A percentile compares a stretch with the other conserved stretches of the same genome.
phyloP scores from a whole-genome alignment of 768 basidiomycete genomes.

The Mycena galericulata region DNA sequence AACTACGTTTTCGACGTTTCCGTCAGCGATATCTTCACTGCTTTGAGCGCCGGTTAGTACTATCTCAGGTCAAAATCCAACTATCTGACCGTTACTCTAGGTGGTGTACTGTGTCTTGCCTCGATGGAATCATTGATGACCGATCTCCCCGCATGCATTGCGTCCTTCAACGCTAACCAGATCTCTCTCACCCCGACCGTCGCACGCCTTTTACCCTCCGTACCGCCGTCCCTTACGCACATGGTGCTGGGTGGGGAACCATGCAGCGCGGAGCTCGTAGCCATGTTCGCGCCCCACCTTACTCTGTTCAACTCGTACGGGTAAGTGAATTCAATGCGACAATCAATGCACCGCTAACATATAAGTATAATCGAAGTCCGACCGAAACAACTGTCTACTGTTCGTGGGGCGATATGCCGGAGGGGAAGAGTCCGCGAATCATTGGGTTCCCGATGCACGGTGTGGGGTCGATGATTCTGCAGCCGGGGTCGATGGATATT shows the following conservation, averaged over 20 bases:
- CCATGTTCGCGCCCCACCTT: conserved; percentile 1
- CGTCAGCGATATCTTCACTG: neutral
- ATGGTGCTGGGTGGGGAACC: conserved; percentile 6
- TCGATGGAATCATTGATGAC: conserved; percentile 2
- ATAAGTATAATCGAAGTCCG: too few species aligned
- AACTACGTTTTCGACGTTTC: conserved; percentile 3
- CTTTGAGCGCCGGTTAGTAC: neutral
- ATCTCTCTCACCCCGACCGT: conserved; percentile 1
- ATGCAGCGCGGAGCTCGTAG: conserved; percentile 2
- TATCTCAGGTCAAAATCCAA: too few species aligned
- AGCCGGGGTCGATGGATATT: neutral
- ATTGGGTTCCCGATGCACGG: conserved; percentile 1
- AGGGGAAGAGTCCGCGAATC: conserved; percentile 2
- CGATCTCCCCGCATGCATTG: neutral
- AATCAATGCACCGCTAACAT: too few species aligned
- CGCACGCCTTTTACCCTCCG: neutral
- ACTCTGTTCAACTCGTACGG: conserved; percentile 3
- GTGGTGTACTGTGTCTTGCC: neutral
- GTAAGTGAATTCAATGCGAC: too few species aligned
- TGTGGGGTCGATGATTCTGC: neutral
- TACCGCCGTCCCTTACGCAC: conserved; percentile 1
- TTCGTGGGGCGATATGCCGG: conserved; percentile 2
- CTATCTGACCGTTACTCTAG: too few species aligned
- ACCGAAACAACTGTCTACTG: neutral
- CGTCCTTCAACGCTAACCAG: neutral